These are phyloP conservation scores for Hypomyces rosellus DNA, from an alignment of 2,329 filamentous ascomycete genomes.

Conservation along the genomic window DNA sequence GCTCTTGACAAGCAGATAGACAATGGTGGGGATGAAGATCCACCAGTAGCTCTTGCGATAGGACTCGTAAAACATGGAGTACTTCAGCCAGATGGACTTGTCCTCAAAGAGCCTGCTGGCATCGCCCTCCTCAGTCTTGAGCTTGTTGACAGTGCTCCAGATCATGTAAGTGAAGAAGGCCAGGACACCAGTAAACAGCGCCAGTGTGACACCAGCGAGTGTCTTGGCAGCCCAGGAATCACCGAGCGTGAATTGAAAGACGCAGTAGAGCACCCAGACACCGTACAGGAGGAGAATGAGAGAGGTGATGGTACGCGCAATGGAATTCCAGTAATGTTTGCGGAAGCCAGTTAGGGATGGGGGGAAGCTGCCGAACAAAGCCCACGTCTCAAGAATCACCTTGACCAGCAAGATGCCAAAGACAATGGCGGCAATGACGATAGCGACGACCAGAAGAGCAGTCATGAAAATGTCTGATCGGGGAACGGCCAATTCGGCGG, in stretches of 20 bases:
- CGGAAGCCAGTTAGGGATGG: slow-evolving; percentile 75
- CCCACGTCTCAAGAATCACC: slow-evolving; percentile 84
- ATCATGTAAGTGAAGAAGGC: slow-evolving; percentile 81
- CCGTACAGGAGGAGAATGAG: slow-evolving; percentile 89
- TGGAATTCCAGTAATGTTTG: slow-evolving; percentile 91
- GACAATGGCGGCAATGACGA: slow-evolving; percentile 75
- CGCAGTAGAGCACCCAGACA: slow-evolving; percentile 90
- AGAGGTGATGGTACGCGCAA: slow-evolving; percentile 82
- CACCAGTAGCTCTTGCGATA: slow-evolving; percentile 97
- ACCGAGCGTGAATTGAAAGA: slow-evolving; percentile 89
- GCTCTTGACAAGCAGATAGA: slow-evolving; percentile 88
- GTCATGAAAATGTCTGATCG: slow-evolving; percentile 95
- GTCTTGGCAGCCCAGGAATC: slow-evolving; percentile 90
- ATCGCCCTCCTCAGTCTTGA: slow-evolving; percentile 72
- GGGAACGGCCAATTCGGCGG: slow-evolving; percentile 78
- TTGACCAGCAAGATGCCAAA: slow-evolving; percentile 86
- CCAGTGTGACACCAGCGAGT: slow-evolving; percentile 76
- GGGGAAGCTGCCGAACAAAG: slow-evolving; percentile 82
- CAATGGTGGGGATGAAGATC: slow-evolving; percentile 83
- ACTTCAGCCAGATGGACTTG: slow-evolving; percentile 88
- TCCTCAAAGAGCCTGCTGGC: slow-evolving; percentile 71
- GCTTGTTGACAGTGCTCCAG: slow-evolving; percentile 64
- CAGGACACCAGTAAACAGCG: slow-evolving; percentile 73
- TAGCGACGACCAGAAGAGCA: slow-evolving; percentile 79
- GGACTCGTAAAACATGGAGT: slow-evolving; percentile 94